Conservation (phyloP, 768 basidiomycete species). For the Trametes cinnabarina region DNA sequence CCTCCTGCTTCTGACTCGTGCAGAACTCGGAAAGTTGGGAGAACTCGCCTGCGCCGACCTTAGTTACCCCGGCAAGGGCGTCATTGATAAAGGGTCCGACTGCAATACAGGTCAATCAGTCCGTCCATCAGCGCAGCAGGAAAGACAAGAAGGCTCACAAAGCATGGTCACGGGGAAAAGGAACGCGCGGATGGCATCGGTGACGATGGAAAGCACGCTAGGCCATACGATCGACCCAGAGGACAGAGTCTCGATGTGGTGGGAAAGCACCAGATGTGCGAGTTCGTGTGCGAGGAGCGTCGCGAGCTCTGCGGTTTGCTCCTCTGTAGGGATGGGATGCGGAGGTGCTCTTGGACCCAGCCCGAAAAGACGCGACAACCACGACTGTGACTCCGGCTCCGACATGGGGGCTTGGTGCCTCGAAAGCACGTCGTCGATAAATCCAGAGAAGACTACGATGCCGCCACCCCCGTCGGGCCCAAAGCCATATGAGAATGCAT, state of each 20-base stretch:
- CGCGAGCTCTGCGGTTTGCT: conserved; percentile 87
- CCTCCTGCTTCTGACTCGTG: conserved; percentile 79
- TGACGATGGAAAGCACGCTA: conserved; percentile 68
- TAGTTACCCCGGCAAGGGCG: conserved; percentile 79
- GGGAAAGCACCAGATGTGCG: conserved; percentile 84
- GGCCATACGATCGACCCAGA: conserved; percentile 81
- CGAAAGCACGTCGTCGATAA: conserved; percentile 81
- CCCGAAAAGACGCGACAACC: conserved; percentile 45
- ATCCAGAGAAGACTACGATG: conserved; percentile 91
- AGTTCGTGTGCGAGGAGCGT: conserved; percentile 92
- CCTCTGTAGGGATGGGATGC: conserved; percentile 61
- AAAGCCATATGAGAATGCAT: conserved; percentile 96
- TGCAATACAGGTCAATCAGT: conserved; percentile 12
- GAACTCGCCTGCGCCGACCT: conserved; percentile 74
- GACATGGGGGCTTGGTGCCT: conserved; percentile 35
- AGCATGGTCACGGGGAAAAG: conserved; percentile 89
- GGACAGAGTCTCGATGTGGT: conserved; percentile 91
- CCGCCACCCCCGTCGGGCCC: conserved; percentile 90
- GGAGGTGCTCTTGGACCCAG: conserved; percentile 34
- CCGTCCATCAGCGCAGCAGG: conserved; percentile 29
- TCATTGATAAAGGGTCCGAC: conserved; percentile 95
- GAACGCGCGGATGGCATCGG: conserved; percentile 74
- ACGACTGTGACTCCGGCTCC: conserved; percentile 21
- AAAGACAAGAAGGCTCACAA: conserved; percentile 34
- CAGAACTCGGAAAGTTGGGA: conserved; percentile 70